Base-by-base conservation (phyloP, 257 asterid species). In the Capsicum baccatum region DNA sequence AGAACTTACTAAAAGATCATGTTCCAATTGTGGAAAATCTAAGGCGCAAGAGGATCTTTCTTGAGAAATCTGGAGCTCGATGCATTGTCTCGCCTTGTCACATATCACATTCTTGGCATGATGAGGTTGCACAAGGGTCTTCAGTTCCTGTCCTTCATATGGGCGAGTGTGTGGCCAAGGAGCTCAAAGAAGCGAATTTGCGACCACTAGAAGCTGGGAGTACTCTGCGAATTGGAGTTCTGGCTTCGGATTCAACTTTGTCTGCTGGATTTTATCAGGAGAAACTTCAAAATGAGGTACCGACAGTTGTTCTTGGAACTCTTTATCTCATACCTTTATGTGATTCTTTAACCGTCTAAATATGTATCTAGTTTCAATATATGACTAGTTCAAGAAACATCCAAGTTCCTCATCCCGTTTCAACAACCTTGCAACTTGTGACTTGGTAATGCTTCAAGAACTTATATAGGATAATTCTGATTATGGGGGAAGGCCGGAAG, bases 51-150 rank as follows among this genome's bases (percentile, higher is more conserved):
- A 86, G 93, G 37, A 83, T 17, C 52, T 89, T 90, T 87, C 92
- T 95, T 19, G 99, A 94, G 90, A 88, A 89, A 8, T 82, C 92
- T 9, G 97, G 94, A 68, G 97, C 88, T 21, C 54, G 87, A n/a
- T 94, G 95, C 85, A 85, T 92, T 50, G 95, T 86, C 83, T 93
- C 93, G 94, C 97, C 99, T 19, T 93, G 98, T 80, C 90, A 95
- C 86, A 17, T 91, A 52, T 89, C 91, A 9, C 94, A 95, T 83
- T 85, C 86, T 54, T 95, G 97, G 97, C 79, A 93, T 66, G 92
- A 89, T 79, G 93, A 93, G 87, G 87, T 92, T 59, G 83, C 82
- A 14, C 88, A 90, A 52, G 97, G 97, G 48, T 89, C 94, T 79
- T 90, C 94, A 33, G 91, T 92, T 70, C 94, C 93, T 69, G 86